These are phyloP conservation scores for Melanogaster broomeanus DNA, from an alignment of 768 basidiomycete species.

Conservation along the genomic window DNA sequence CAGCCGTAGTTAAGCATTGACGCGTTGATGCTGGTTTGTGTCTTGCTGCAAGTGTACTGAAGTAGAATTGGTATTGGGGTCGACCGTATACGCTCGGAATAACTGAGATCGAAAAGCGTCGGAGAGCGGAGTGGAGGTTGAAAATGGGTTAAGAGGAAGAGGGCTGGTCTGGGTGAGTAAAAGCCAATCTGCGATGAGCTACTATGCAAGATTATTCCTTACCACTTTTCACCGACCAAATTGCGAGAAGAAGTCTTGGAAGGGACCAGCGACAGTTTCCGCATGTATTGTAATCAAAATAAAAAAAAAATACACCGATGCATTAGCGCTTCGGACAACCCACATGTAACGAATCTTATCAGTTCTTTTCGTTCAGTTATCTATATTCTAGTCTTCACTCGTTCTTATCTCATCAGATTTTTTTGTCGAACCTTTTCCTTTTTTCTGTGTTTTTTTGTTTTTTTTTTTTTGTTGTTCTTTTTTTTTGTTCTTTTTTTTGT, in stretches of 20 bases:
- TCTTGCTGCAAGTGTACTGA: constrained; percentile 59
- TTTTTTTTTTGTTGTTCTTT: too few species aligned
- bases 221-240: constrained; percentile 66
- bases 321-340: too few species aligned
- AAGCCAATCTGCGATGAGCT: too few species aligned
- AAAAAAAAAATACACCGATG: too few species aligned
- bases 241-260: constrained; percentile 45
- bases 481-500: too few species aligned
- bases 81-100: constrained; percentile 59
- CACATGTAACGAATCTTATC: constrained; percentile 8
- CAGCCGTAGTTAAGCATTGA: constrained; percentile 80
- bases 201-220: constrained; percentile 36
- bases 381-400: too few species aligned
- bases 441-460: too few species aligned
- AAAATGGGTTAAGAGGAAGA: constrained; percentile 86
- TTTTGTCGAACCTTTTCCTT: too few species aligned
- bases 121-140: constrained; percentile 81
- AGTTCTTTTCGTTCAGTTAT: too few species aligned
- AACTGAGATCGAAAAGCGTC: constrained; percentile 57
- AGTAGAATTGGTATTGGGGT: constrained; percentile 57
- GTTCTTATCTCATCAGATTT: too few species aligned
- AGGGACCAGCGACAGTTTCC: constrained; percentile 19
- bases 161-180: constrained; percentile 51
- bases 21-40: constrained; percentile 73
- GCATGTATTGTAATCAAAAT: constrained; percentile 14